Conservation (phyloP, 2,329 filamentous ascomycete genomes). For the Coniochaeta prunicola region DNA sequence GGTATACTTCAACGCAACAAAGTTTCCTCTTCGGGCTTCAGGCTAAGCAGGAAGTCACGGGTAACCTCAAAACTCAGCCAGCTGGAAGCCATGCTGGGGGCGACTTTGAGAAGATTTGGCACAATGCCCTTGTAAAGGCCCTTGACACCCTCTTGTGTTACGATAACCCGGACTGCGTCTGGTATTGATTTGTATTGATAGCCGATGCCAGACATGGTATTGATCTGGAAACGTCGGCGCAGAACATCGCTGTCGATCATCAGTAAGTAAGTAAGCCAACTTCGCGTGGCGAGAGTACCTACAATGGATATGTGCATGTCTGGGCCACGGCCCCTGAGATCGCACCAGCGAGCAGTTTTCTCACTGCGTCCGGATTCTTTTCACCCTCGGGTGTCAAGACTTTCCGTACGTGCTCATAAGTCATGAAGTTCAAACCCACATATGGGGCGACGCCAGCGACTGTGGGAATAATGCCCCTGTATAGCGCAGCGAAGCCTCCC, state of each 20-base stretch:
- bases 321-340: slow-evolving; percentile 95
- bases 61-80: slow-evolving; percentile 97
- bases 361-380: slow-evolving; percentile 67
- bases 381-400: slow-evolving; percentile 84
- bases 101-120: slow-evolving; percentile 92
- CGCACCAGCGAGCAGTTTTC: slow-evolving; percentile 84
- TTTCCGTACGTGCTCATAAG: slow-evolving; percentile 82
- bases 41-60: slow-evolving; percentile 70
- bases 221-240: slow-evolving; percentile 92
- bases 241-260: slow-evolving; percentile 65
- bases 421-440: slow-evolving; percentile 97
- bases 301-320: slow-evolving; percentile 98
- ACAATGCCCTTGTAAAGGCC: slow-evolving; percentile 95
- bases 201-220: slow-evolving; percentile 97
- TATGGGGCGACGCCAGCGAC: slow-evolving; percentile 94
- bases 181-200: slow-evolving; percentile 87
- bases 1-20: slow-evolving; percentile 15
- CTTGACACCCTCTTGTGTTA: slow-evolving; percentile 72
- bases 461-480: slow-evolving; percentile 88
- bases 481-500: slow-evolving; percentile 78
- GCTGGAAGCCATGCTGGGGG: slow-evolving; percentile 96
- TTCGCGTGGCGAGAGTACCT: slow-evolving; percentile 29
- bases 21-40: slow-evolving; percentile 40
- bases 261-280: slow-evolving; percentile 13
- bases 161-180: slow-evolving; percentile 76